Evolutionary conservation across 176 grass and related monocot species (phyloP).

Genomic region (Dactylis glomerata): DNA sequence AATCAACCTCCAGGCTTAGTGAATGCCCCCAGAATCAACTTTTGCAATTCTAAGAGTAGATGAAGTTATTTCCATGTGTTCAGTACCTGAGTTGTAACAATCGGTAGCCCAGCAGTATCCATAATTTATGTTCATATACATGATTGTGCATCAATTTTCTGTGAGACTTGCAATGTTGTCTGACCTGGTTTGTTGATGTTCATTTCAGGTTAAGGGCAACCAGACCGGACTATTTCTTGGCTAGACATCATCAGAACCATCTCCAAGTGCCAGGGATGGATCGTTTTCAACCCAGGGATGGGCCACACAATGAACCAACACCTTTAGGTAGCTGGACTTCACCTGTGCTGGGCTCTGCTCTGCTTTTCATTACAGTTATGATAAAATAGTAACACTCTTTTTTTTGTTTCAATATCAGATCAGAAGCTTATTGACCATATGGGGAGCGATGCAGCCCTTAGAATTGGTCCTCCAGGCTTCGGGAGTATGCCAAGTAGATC

Average conservation of each 20-base stretch:
- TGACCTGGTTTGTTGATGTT: neutral
- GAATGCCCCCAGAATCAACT: neutral
- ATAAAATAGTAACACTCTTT: neutral
- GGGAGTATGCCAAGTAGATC: conserved; percentile 21
- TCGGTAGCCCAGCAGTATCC: neutral
- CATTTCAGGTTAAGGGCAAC: conserved; percentile 15
- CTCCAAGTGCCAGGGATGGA: conserved; percentile 36
- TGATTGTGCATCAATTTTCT: neutral
- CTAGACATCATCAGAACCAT: conserved; percentile 26
- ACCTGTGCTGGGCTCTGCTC: neutral
- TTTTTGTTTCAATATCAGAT: conserved; percentile 34
- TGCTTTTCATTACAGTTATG: conserved; percentile 18
- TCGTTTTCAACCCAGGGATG: conserved; percentile 33
- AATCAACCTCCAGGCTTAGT: neutral
- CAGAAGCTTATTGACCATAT: conserved; percentile 40
- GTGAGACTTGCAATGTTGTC: neutral
- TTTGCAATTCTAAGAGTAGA: neutral
- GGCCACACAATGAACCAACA: conserved; percentile 9
- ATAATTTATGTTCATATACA: neutral
- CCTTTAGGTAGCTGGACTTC: conserved; percentile 36
- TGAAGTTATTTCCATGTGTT: neutral
- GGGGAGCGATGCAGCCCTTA: conserved; percentile 27
- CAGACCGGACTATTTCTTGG: neutral
- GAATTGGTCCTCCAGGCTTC: conserved; percentile 24
- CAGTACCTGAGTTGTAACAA: neutral